Percentiles rank a stretch among this genome's conserved stretches.
These are phyloP conservation scores for Pseudogymnoascus sp. DNA, from an alignment of 2,329 filamentous ascomycete genomes.

Conservation along the genomic window DNA sequence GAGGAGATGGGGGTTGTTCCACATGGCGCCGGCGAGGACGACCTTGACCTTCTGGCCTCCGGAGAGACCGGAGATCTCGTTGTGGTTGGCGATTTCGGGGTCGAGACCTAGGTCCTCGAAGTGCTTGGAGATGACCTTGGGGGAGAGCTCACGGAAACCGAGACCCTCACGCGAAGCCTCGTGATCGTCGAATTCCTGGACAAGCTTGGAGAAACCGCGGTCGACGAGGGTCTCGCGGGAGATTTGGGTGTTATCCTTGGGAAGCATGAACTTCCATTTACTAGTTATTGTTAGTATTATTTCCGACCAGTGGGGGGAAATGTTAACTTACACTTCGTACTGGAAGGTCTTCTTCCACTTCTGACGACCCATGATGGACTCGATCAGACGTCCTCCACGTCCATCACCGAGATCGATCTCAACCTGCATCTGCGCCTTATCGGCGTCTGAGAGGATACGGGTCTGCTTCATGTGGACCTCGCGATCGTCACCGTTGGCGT, in stretches of 20 bases:
- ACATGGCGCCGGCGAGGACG: constrained; percentile 90
- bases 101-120: constrained; percentile 96
- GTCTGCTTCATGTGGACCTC: constrained; percentile 98
- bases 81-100: constrained; percentile 97
- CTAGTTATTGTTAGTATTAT: constrained; percentile 35
- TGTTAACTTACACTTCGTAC: constrained; percentile 70
- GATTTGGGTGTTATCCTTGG: constrained; percentile 88
- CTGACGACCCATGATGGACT: constrained; percentile 87
- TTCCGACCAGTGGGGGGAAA: background rate
- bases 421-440: constrained; percentile 87
- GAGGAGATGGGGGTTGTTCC: constrained; percentile 97
- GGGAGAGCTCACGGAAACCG: constrained; percentile 87
- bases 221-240: constrained; percentile 85
- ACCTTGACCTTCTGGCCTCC: constrained; percentile 99
- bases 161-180: constrained; percentile 98
- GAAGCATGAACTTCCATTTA: constrained; percentile 83
- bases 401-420: constrained; percentile 78
- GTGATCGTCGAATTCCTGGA: constrained; percentile 98
- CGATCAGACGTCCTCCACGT: constrained; percentile 66
- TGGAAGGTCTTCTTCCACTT: constrained; percentile 99
- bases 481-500: constrained; percentile 91
- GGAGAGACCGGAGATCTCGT: constrained; percentile 90
- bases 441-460: constrained; percentile 74
- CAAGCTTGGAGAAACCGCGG: constrained; percentile 81
- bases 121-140: constrained; percentile 91